Evolutionary conservation across 257 asterid species (phyloP).

Genomic region (Nemophila menziesii): DNA sequence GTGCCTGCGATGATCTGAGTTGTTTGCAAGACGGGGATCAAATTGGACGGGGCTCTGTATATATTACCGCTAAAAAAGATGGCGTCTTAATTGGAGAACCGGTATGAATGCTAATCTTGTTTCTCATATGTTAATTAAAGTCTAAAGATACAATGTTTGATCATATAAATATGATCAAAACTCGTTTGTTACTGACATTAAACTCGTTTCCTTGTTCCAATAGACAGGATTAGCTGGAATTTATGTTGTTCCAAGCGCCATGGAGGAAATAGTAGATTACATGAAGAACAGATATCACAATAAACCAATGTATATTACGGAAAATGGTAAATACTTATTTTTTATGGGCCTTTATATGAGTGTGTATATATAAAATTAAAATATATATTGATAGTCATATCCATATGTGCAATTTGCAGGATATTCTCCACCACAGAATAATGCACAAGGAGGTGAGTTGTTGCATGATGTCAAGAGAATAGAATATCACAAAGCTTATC

Average conservation of each 20-base stretch:
- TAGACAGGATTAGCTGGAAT: constrained; percentile 46
- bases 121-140: no score
- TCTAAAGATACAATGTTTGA: neutral
- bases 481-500: constrained; percentile 40
- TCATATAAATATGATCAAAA: neutral
- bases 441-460: neutral
- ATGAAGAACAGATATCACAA: constrained; percentile 49
- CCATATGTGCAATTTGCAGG: no score
- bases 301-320: constrained; percentile 56
- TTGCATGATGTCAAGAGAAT: constrained; percentile 21
- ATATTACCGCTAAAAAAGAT: constrained; percentile 24
- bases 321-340: constrained; percentile 42
- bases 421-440: constrained; percentile 41
- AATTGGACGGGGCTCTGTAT: constrained; percentile 37
- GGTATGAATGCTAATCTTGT: constrained; percentile 24
- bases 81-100: constrained; percentile 65
- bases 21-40: constrained; percentile 36
- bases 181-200: neutral
- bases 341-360: neutral
- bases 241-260: constrained; percentile 59
- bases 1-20: constrained; percentile 22
- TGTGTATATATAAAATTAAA: neutral
- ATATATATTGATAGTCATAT: no score
- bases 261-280: constrained; percentile 41
- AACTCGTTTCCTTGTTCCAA: constrained; percentile 1